Evolutionary conservation across 148 eudicot genomes (phyloP), one percentile per base, ranked within the genome.

Genomic region (Vaccinium vitisidaea): DNA sequence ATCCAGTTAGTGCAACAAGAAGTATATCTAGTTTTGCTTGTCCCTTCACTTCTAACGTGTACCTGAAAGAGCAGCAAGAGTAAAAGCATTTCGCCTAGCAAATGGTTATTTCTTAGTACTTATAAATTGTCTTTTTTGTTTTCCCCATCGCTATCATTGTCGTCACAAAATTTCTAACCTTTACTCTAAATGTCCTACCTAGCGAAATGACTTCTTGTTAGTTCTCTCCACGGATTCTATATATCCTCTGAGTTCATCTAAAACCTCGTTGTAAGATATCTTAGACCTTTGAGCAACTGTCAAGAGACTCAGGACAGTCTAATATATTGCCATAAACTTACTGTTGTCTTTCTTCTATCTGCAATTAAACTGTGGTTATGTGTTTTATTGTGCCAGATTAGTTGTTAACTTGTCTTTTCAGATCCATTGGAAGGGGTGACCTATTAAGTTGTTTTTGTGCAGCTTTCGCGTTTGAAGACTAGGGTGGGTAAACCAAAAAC

Each of bases 381-480:
- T n/a, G 6, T 49, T 48, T 76, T 76, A n/a, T 21, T 21, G 56
- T 49, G 79, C 79, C 53, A 1, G 80, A n/a, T 76, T 49, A 21
- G n/a, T 19, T 48, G 13, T 9, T 9, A 21, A 46, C 15, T 70
- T 70, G 43, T 70, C 1, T 11, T 30, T 32, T 70, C 8, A 3
- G 43, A 77, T 52, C 19, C 80, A 77, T 50, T 30, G 76, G 23
- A 49, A 80, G 69, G 53, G 80, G 59, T 39, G 56, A 61, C 53
- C 79, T 30, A 82, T 12, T 16, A 46, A 52, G 0, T 30, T 73
- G 18, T 69, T 61, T 80, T 11, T 53, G 21, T 88, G 88, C 96
- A 95, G 98, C 86, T 90, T 86, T 94, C 96, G 8, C 92, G 89
- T 7, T 87, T 89, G 84, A 94, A 88, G 90, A 82, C 91, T 30